Conservation (phyloP, 805 yeast species). For the Candida ficus region DNA sequence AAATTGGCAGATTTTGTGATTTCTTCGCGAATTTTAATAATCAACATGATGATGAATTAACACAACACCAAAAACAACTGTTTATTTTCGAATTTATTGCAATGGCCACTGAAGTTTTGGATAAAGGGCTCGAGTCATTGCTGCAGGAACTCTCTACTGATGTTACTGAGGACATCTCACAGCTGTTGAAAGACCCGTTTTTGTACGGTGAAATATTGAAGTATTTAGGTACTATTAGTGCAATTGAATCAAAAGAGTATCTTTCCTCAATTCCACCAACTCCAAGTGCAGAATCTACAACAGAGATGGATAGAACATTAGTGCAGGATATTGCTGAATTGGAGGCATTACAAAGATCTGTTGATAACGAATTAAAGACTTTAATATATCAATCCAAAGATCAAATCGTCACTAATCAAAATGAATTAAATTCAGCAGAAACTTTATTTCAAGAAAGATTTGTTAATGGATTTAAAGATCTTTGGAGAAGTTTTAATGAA, state of each 20-base stretch:
- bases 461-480: conserved; percentile 24
- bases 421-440: conserved; percentile 28
- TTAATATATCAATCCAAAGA: conserved; percentile 31
- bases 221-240: conserved; percentile 36
- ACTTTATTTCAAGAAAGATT: conserved; percentile 30
- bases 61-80: no score
- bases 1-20: not conserved
- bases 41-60: no score
- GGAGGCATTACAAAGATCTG: conserved; percentile 46
- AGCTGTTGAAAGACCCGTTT: conserved; percentile 26
- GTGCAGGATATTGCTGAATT: conserved; percentile 73
- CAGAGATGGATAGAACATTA: conserved; percentile 29
- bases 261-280: conserved; percentile 36
- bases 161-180: conserved; percentile 21
- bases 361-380: conserved; percentile 41
- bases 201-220: conserved; percentile 32
- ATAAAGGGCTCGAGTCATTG: not conserved
- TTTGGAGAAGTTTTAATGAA: conserved; percentile 27
- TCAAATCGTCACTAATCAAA: conserved; percentile 39
- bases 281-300: conserved; percentile 25
- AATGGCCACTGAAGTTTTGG: not conserved
- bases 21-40: not conserved
- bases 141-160: conserved; percentile 11
- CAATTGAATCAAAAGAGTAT: conserved; percentile 44
- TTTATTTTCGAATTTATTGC: no score